Percentiles rank a stretch among this genome's conserved stretches.
Conservation (phyloP, 331 rosid genomes). For the Stylosanthes scabra region DNA sequence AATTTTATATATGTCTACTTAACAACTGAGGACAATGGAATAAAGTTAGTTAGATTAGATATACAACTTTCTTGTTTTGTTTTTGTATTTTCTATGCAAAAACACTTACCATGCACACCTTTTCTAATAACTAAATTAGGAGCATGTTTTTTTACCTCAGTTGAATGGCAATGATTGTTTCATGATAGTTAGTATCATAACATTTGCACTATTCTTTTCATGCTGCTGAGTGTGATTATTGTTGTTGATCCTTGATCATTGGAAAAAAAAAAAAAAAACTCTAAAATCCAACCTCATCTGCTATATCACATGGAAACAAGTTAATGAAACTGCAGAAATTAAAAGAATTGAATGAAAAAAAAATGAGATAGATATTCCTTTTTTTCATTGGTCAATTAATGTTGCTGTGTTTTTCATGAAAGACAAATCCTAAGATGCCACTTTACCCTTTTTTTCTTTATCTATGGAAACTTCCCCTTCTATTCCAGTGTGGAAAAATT, state of each 20-base stretch:
- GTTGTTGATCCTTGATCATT: slow-evolving; percentile 14
- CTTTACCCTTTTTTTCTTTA: slow-evolving; percentile 57
- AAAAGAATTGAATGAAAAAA: slow-evolving; percentile 46
- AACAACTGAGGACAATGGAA: too few relatives aligned
- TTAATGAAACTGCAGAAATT: slow-evolving; percentile 39
- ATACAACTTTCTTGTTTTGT: too few relatives aligned
- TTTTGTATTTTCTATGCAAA: too few relatives aligned
- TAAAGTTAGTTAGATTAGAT: too few relatives aligned
- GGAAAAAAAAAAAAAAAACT: too few relatives aligned
- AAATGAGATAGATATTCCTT: slow-evolving; percentile 46
- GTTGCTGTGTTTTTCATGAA: slow-evolving; percentile 60
- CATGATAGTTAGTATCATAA: background rate
- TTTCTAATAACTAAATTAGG: too few relatives aligned
- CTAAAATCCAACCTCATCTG: slow-evolving; percentile 38
- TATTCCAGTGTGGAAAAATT: slow-evolving; percentile 41
- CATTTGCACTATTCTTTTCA: slow-evolving; percentile 18
- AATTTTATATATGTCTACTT: too few relatives aligned
- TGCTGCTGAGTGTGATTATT: background rate
- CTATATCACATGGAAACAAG: slow-evolving; percentile 57
- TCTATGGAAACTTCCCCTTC: slow-evolving; percentile 53
- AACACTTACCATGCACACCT: too few relatives aligned
- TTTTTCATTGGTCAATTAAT: slow-evolving; percentile 53
- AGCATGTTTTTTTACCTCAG: too few relatives aligned
- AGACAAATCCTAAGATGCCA: slow-evolving; percentile 85
- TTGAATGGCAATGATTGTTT: slow-evolving; percentile 5